Evolutionary conservation across 805 yeast species (phyloP).

Genomic region (Wickerhamomyces ciferrii): DNA sequence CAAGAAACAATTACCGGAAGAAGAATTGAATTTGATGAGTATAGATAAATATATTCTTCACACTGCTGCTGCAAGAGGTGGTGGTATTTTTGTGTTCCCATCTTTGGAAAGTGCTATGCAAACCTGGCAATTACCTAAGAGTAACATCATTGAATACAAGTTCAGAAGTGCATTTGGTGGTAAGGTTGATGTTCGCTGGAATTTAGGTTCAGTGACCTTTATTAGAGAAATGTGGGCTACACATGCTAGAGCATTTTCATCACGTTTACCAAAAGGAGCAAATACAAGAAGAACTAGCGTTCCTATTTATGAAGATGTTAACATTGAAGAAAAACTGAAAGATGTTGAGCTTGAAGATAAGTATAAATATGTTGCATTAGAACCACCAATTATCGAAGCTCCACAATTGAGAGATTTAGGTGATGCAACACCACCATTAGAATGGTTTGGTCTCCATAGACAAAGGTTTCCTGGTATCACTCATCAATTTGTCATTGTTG

Average conservation of each 20-base stretch:
- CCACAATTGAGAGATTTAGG: slow-evolving; percentile 91
- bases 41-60: slow-evolving; percentile 51
- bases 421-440: slow-evolving; percentile 95
- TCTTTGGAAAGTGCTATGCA: slow-evolving; percentile 70
- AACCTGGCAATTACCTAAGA: slow-evolving; percentile 53
- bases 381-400: slow-evolving; percentile 78
- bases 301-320: slow-evolving; percentile 26
- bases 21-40: slow-evolving; percentile 35
- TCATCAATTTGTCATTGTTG: slow-evolving; percentile 72
- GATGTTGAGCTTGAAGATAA: slow-evolving; percentile 42
- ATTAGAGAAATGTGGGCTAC: slow-evolving; percentile 90
- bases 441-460: slow-evolving; percentile 95
- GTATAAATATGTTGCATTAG: slow-evolving; percentile 57
- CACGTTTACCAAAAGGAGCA: slow-evolving; percentile 42
- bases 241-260: slow-evolving; percentile 67
- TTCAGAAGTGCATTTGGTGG: slow-evolving; percentile 81
- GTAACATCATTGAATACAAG: slow-evolving; percentile 55
- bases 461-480: slow-evolving; percentile 80
- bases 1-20: slow-evolving; percentile 46
- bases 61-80: slow-evolving; percentile 65
- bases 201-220: slow-evolving; percentile 83
- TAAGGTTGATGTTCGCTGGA: slow-evolving; percentile 89
- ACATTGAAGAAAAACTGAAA: slow-evolving; percentile 35
- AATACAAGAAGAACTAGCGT: slow-evolving; percentile 7
- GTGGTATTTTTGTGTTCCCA: slow-evolving; percentile 77